Percentiles rank a stretch among this genome's conserved stretches.
Evolutionary conservation across 192 early-diverging fungal genomes (phyloP).

Genomic region (Podila horticola): DNA sequence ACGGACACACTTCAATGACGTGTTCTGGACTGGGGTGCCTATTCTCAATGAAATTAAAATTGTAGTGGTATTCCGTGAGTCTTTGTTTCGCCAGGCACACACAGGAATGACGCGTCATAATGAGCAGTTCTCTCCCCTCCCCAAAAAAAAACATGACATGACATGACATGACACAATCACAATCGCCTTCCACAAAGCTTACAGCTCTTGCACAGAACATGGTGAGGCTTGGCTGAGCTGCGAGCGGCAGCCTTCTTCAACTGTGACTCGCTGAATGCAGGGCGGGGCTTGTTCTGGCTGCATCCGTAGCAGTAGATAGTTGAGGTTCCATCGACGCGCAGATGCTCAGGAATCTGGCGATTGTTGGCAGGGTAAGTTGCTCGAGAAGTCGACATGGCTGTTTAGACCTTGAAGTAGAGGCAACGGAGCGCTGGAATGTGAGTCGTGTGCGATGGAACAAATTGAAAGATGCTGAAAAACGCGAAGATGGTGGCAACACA

Average conservation of each 20-base stretch:
- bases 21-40: slow-evolving; percentile 35
- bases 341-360: slow-evolving; percentile 13
- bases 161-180: too few species aligned
- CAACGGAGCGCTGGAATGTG: neutral
- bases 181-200: neutral
- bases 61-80: too few species aligned
- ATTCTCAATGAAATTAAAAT: neutral
- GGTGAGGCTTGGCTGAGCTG: slow-evolving; percentile 21
- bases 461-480: too few species aligned
- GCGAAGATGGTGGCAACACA: too few species aligned
- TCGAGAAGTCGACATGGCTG: neutral
- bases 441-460: neutral
- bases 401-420: too few species aligned
- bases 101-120: too few species aligned
- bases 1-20: slow-evolving; percentile 11
- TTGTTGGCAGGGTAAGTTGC: slow-evolving; percentile 32
- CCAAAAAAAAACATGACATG: too few species aligned
- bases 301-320: slow-evolving; percentile 42
- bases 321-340: slow-evolving; percentile 2
- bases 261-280: slow-evolving; percentile 41
- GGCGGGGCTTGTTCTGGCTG: slow-evolving; percentile 20
- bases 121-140: too few species aligned
- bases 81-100: too few species aligned
- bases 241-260: slow-evolving; percentile 27
- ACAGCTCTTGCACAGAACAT: slow-evolving; percentile 42